phyloP scores from a whole-genome alignment of 352 stramenopile genomes.

The Phytophthora kernoviae region DNA sequence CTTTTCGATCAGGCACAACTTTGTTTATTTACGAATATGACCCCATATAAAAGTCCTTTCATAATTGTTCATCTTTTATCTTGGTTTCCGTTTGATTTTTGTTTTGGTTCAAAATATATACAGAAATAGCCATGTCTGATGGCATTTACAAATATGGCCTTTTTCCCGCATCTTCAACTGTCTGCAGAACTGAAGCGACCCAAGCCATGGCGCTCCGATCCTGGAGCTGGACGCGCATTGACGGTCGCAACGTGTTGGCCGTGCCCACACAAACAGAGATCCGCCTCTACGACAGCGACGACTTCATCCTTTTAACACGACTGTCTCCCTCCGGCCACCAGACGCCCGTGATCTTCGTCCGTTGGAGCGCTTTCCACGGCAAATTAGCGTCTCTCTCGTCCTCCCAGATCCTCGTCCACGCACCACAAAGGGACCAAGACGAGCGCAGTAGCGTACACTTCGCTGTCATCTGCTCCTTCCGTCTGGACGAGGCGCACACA shows the following conservation, averaged over 20 bases:
- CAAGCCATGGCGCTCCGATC: constrained; percentile 38
- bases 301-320: constrained; percentile 79
- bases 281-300: constrained; percentile 80
- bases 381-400: constrained; percentile 78
- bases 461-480: constrained; percentile 48
- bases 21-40: no score
- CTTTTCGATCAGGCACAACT: no score
- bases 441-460: constrained; percentile 48
- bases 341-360: constrained; percentile 61
- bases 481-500: constrained; percentile 25
- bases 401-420: constrained; percentile 68
- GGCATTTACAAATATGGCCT: no score
- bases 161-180: no score
- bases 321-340: constrained; percentile 65
- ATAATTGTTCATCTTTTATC: no score
- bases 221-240: constrained; percentile 84
- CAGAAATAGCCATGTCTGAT: no score
- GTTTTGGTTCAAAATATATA: no score
- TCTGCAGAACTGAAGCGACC: constrained; percentile 21
- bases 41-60: no score
- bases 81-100: no score
- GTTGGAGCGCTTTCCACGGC: constrained; percentile 78
- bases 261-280: constrained; percentile 73
- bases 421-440: constrained; percentile 45
- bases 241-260: constrained; percentile 82